Conservation (phyloP, 108 stramenopile species). For the Nitzschia sp. region DNA sequence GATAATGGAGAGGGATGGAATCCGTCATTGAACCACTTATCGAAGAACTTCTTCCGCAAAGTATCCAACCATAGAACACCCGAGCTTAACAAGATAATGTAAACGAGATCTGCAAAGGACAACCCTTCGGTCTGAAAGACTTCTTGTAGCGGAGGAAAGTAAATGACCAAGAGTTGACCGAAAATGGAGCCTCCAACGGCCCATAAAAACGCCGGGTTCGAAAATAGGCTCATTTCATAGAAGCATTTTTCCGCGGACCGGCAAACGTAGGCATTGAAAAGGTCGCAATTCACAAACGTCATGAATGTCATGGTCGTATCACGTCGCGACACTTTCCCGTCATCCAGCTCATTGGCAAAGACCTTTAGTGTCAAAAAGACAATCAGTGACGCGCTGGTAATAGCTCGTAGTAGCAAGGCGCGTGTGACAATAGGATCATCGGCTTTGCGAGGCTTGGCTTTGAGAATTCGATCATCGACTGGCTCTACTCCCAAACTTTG, state of each 20-base stretch:
- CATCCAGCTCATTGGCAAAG: slow-evolving; percentile 86
- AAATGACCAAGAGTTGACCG: slow-evolving; percentile 92
- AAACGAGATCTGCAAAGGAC: slow-evolving; percentile 68
- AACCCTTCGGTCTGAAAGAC: slow-evolving; percentile 95
- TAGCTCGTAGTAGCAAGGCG: slow-evolving; percentile 79
- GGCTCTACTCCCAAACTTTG: slow-evolving; percentile 89
- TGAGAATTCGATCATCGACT: slow-evolving; percentile 79
- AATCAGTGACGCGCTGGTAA: slow-evolving; percentile 87
- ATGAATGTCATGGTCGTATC: slow-evolving; percentile 99
- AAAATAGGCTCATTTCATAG: slow-evolving; percentile 75
- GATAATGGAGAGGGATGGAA: slow-evolving; percentile 39
- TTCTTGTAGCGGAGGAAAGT: slow-evolving; percentile 87
- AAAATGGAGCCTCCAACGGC: slow-evolving; percentile 81
- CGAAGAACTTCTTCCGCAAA: slow-evolving; percentile 86
- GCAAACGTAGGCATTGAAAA: slow-evolving; percentile 95
- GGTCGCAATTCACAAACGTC: slow-evolving; percentile 95
- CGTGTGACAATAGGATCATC: slow-evolving; percentile 89
- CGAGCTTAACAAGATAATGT: slow-evolving; percentile 78
- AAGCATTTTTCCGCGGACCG: slow-evolving; percentile 80
- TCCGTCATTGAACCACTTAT: slow-evolving; percentile 67
- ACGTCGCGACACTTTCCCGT: slow-evolving; percentile 74
- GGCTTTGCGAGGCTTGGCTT: slow-evolving; percentile 85
- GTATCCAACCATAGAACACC: slow-evolving; percentile 86
- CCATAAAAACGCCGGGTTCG: slow-evolving; percentile 89
- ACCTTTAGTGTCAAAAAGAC: slow-evolving; percentile 85